A percentile compares a stretch with the other conserved stretches of the same genome.
phyloP scores from a whole-genome alignment of 768 basidiomycete species.

The Amanita phalloides region DNA sequence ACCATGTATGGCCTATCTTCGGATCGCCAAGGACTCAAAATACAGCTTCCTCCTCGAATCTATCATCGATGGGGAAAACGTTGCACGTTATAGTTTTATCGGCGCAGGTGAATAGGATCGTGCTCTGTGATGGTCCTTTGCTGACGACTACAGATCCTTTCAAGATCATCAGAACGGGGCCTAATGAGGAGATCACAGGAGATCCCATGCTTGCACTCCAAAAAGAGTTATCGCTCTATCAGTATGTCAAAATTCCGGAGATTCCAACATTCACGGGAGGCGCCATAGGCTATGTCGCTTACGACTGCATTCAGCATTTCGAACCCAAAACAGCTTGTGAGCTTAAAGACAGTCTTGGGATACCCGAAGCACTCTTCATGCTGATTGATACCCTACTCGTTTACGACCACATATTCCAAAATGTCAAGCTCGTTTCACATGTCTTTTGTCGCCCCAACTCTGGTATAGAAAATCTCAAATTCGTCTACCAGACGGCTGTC shows the following conservation, averaged over 20 bases:
- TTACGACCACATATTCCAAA: conserved; percentile 96
- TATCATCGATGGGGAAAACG: conserved; percentile 79
- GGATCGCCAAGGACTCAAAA: conserved; percentile 83
- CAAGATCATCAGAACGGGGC: conserved; percentile 85
- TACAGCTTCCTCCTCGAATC: conserved; percentile 95
- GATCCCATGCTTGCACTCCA: conserved; percentile 84
- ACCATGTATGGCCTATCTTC: conserved; percentile 93
- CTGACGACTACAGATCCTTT: conserved; percentile 59
- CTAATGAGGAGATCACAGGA: conserved; percentile 69
- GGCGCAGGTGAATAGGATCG: conserved; percentile 63
- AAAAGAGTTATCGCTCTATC: conserved; percentile 75
- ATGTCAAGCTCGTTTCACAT: conserved; percentile 91
- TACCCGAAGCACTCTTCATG: conserved; percentile 97
- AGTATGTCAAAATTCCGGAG: conserved; percentile 87
- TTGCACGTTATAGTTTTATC: conserved; percentile 93
- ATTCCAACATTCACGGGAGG: conserved; percentile 94
- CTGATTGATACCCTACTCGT: conserved; percentile 90
- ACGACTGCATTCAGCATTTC: conserved; percentile 94
- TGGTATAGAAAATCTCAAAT: conserved; percentile 56
- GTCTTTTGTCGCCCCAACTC: conserved; percentile 75
- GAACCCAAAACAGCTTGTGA: conserved; percentile 83
- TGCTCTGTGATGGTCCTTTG: neutral
- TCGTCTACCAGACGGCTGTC: conserved; percentile 84
- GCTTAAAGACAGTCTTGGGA: conserved; percentile 67
- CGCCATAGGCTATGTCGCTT: conserved; percentile 94